Evolutionary conservation across 805 yeast species (phyloP), one percentile per base, ranked within the genome.

Genomic region (Candida nonsorbophila): DNA sequence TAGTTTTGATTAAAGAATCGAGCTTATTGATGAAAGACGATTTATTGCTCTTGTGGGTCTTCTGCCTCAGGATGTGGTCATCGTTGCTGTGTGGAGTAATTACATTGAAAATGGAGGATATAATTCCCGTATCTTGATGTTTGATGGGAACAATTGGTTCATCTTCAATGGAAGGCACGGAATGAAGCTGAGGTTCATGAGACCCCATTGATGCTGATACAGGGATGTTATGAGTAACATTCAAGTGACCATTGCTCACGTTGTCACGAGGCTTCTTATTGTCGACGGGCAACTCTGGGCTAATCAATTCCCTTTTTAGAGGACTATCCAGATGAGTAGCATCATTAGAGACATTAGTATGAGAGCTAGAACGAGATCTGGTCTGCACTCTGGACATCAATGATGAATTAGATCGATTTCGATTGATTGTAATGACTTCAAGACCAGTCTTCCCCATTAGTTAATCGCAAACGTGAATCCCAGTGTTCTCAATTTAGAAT

Each of bases 61-160:
- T 13, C 27, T 3, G 34, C 22, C 28, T 14, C 27, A 21, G 16
- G 30, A 28, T 5, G 16, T 30, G 12, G 47, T 45, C 31, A 41
- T 43, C 20, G 45, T 47, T 3, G 69, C 69, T 2, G 74, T 73
- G 28, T 55, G 65, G 34, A 67, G 74, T n/a, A 5, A 74, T 74
- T 13, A 66, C 68, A 15, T 62, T 54, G 27, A 70, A 34, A n/a
- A 72, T 45, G 2, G 74, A 51, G 1, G 69, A 62, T 2, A 72
- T 40, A 7, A 71, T 33, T 1, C 75, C 71, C 19, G 42, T 22
- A 21, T 33, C 33, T 14, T 33, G 34, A 10, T 21, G 11, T n/a
- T n/a, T n/a, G 7, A 34, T 26, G 9, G 32, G 7, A 11, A 25
- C 24, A 21, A 34, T 29, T n/a, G 27, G 29, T 12, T 34, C 34